Evolutionary conservation across 2,329 filamentous ascomycete species (phyloP).

Genomic region (Aspergillus versicolor): DNA sequence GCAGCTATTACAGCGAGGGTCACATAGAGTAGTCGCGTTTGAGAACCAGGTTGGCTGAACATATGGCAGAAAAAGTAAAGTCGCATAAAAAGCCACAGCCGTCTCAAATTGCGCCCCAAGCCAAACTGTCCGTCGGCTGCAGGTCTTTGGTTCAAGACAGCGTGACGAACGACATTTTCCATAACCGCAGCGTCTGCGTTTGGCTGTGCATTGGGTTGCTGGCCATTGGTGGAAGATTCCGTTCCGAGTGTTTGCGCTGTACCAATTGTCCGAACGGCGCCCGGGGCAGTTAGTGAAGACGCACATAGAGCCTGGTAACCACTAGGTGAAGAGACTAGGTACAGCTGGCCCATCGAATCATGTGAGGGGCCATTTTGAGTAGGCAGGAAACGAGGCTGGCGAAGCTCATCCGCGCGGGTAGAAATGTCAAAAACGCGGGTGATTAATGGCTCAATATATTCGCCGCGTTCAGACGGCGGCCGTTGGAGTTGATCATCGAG

Average conservation of each 20-base stretch:
- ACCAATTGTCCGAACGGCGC: slow-evolving; percentile 16
- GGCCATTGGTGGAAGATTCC: background rate
- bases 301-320: slow-evolving; percentile 48
- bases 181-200: slow-evolving; percentile 23
- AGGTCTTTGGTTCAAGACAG: slow-evolving; percentile 28
- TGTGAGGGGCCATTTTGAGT: slow-evolving; percentile 4
- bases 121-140: slow-evolving; percentile 30
- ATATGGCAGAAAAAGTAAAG: slow-evolving; percentile 61
- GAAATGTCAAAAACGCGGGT: slow-evolving; percentile 31
- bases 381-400: slow-evolving; percentile 18
- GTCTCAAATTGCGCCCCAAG: slow-evolving; percentile 42
- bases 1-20: slow-evolving; percentile 37
- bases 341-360: slow-evolving; percentile 27
- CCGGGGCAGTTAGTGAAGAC: slow-evolving; percentile 34
- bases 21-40: slow-evolving; percentile 44
- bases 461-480: slow-evolving; percentile 23
- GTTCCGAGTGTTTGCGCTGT: slow-evolving; percentile 6
- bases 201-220: slow-evolving; percentile 10
- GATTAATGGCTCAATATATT: slow-evolving; percentile 29
- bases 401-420: slow-evolving; percentile 32
- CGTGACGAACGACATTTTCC: slow-evolving; percentile 35
- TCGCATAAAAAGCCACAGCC: slow-evolving; percentile 59
- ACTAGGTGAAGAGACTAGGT: slow-evolving; percentile 45
- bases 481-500: slow-evolving; percentile 33
- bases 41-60: slow-evolving; percentile 51